phyloP scores from a whole-genome alignment of 1,139 yeast species.

The Candida albicans region DNA sequence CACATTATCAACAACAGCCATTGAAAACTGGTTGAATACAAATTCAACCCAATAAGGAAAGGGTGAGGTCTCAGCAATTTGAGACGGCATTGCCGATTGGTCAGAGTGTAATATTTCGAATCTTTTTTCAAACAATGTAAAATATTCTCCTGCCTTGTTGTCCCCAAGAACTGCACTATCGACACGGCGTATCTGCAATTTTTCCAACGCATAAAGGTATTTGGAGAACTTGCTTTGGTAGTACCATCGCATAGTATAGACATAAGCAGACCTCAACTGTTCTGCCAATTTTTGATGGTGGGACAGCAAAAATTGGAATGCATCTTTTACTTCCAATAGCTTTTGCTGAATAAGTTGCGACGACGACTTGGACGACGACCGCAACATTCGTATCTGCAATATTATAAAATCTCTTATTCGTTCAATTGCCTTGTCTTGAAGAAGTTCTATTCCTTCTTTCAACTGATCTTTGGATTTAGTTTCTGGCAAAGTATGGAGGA shows the following conservation, averaged over 20 bases:
- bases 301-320: constrained; percentile 54
- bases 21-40: constrained; percentile 69
- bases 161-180: constrained; percentile 57
- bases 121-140: constrained; percentile 58
- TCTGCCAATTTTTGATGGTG: constrained; percentile 65
- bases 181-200: constrained; percentile 51
- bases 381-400: constrained; percentile 58
- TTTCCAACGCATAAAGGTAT: constrained; percentile 73
- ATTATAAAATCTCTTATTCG: constrained; percentile 72
- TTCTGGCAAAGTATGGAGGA: constrained; percentile 36
- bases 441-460: constrained; percentile 37
- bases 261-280: constrained; percentile 79
- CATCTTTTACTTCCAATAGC: constrained; percentile 59
- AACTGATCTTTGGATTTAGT: constrained; percentile 38
- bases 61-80: constrained; percentile 78
- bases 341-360: constrained; percentile 77
- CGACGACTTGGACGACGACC: constrained; percentile 46
- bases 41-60: constrained; percentile 69
- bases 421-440: constrained; percentile 61
- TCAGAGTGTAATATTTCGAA: constrained; percentile 41
- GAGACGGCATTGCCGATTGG: constrained; percentile 65
- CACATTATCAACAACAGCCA: constrained; percentile 75
- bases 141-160: constrained; percentile 36
- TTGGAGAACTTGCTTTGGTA: constrained; percentile 77
- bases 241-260: constrained; percentile 92